These are phyloP conservation scores for Aphelidium insulamus DNA, from an alignment of 371 early-diverging fungal genomes.

Conservation along the genomic window DNA sequence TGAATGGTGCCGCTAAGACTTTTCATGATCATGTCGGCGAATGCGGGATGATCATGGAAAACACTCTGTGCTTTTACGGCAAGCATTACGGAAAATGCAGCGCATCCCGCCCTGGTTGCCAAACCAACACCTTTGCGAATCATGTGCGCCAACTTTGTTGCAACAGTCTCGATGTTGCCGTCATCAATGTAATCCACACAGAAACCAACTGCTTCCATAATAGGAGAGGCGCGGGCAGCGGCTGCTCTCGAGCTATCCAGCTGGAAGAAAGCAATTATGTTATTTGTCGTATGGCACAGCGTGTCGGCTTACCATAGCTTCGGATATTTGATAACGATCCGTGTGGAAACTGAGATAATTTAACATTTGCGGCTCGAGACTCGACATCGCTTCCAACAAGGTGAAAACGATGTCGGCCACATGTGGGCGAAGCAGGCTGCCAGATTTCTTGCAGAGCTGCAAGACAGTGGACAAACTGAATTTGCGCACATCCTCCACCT, in stretches of 20 bases:
- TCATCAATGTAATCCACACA: constrained; percentile 52
- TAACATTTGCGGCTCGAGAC: constrained; percentile 42
- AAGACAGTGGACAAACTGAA: constrained; percentile 61
- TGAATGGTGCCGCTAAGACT: constrained; percentile 45
- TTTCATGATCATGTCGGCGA: constrained; percentile 41
- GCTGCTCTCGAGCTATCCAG: constrained; percentile 47
- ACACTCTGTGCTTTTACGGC: constrained; percentile 34
- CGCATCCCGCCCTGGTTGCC: constrained; percentile 75
- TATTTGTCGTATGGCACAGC: constrained; percentile 23
- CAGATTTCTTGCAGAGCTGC: constrained; percentile 53
- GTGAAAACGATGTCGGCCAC: constrained; percentile 42
- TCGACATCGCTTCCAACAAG: constrained; percentile 55
- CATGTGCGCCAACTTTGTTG: constrained; percentile 37
- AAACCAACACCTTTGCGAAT: constrained; percentile 66
- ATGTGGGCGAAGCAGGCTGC: constrained; percentile 41
- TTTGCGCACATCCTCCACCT: constrained; percentile 66
- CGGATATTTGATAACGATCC: constrained; percentile 62
- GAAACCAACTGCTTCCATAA: constrained; percentile 57
- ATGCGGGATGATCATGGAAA: constrained; percentile 21
- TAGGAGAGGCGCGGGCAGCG: constrained; percentile 20
- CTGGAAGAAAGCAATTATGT: not conserved
- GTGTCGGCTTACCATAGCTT: too few species aligned
- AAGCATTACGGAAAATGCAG: constrained; percentile 54
- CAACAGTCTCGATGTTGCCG: constrained; percentile 29
- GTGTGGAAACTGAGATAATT: constrained; percentile 81